Conservation (phyloP, 805 yeast genomes). For the Barnettozyma populi region DNA sequence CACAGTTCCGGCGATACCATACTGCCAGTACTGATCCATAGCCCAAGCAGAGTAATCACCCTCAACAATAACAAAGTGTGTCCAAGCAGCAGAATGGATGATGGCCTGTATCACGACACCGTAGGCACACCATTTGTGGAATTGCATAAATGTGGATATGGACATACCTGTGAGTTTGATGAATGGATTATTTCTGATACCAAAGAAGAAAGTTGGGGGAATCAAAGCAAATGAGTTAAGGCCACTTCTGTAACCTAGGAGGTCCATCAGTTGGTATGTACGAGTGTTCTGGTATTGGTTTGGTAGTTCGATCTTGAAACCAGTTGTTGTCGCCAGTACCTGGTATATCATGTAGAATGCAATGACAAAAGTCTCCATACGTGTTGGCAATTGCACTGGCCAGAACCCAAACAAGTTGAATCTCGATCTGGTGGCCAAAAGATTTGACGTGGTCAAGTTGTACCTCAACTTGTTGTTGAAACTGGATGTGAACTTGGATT, state of each 20-base stretch:
- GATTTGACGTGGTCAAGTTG: slow-evolving; percentile 25
- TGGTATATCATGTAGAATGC: slow-evolving; percentile 27
- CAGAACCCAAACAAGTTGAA: slow-evolving; percentile 17
- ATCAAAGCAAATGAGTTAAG: slow-evolving; percentile 44
- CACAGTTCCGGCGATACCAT: slow-evolving; percentile 46
- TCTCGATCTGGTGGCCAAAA: slow-evolving; percentile 21
- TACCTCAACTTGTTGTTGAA: slow-evolving; percentile 20
- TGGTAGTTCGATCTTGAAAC: slow-evolving; percentile 32
- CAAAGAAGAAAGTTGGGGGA: slow-evolving; percentile 58
- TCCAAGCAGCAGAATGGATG: slow-evolving; percentile 55
- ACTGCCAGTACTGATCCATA: slow-evolving; percentile 39
- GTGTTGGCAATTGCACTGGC: slow-evolving; percentile 29
- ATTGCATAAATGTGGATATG: slow-evolving; percentile 47
- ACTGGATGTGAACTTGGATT: slow-evolving; percentile 12
- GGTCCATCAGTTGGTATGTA: slow-evolving; percentile 26
- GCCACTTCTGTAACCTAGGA: slow-evolving; percentile 52
- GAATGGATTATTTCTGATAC: slow-evolving; percentile 69
- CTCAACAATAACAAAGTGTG: slow-evolving; percentile 37
- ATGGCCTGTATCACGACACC: slow-evolving; percentile 42
- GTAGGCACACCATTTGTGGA: slow-evolving; percentile 66
- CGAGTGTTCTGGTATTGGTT: slow-evolving; percentile 33
- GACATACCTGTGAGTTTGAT: slow-evolving; percentile 57
- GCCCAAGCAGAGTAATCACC: slow-evolving; percentile 39
- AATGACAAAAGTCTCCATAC: slow-evolving; percentile 28
- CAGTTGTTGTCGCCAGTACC: slow-evolving; percentile 30